Base-by-base conservation (phyloP, 768 basidiomycete genomes). In the Nidularia pulvinata region DNA sequence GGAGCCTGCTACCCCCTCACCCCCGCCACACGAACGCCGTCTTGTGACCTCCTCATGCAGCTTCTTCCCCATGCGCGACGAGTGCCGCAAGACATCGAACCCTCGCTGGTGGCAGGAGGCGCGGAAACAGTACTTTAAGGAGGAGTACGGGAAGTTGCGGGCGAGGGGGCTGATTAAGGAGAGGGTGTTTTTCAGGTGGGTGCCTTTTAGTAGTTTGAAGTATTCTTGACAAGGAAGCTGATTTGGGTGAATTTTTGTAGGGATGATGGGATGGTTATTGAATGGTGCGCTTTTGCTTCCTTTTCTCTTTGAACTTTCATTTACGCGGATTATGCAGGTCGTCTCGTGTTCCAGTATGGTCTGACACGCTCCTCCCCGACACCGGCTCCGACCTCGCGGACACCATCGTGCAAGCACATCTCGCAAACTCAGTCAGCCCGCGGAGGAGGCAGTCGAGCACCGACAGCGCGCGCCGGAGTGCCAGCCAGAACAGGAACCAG, bases 221-320 rank as follows among this genome's bases (percentile, higher is more conserved):
- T 4, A 13, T 42, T 30, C 25, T 30, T 30, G 25, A 4, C 25
- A 30, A 30, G 25, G 25, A 19, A 42, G 39, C 39, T 42, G 5
- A 42, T 42, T 13, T 11, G 39, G 39, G 3, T 42, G 39, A 30
- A 30, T 30, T 54, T 54, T 32, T 53, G 42, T 42, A 69, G 71
- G 46, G 71, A 70, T 22, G 71, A 71, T 37, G 69, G 69, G 1
- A 62, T 73, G 44, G 68, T 69, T 0, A 69, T 73, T 22, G 71
- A 73, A 59, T 73, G 71, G 66, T 65, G 57, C 22, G 55, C 43
- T 6, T 9, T 30, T 10, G 14, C n/a, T 5, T 42, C 16, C 1
- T 46, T 42, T 36, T 10, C 39, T 42, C 11, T 5, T 19, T 42
- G 11, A 42, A 42, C 39, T 19, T 3, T 13, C 3, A 42, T 19